These are phyloP conservation scores for Solanum megistacrolobum DNA, from an alignment of 257 asterid species.

Conservation along the genomic window DNA sequence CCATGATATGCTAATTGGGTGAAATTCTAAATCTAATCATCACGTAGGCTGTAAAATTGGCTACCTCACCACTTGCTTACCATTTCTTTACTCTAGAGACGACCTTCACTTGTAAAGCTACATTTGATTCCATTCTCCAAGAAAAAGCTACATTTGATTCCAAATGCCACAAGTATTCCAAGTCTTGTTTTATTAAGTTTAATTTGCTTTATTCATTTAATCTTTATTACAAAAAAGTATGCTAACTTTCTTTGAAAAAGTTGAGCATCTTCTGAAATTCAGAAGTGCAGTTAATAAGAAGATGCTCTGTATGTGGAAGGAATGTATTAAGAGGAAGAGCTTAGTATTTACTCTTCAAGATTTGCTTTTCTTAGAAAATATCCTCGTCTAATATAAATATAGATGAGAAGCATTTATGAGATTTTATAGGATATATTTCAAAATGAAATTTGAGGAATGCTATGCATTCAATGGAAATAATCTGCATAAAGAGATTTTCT, in stretches of 20 bases:
- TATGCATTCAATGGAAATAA: neutral
- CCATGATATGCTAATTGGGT: neutral
- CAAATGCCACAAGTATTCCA: neutral
- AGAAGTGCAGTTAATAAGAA: neutral
- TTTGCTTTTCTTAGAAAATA: neutral
- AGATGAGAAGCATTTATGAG: neutral
- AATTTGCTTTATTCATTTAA: neutral
- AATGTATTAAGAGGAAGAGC: neutral
- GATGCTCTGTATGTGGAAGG: neutral
- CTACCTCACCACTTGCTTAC: neutral
- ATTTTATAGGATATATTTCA: neutral
- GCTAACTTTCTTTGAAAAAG: neutral
- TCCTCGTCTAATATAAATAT: neutral
- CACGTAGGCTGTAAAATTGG: neutral
- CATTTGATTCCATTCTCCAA: neutral
- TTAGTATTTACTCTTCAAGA: neutral
- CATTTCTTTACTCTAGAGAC: neutral
- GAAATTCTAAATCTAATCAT: neutral
- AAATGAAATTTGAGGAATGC: neutral
- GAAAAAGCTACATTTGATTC: neutral
- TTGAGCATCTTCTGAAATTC: neutral
- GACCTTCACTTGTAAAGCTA: neutral
- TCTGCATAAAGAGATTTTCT: neutral
- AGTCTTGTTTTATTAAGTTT: neutral
- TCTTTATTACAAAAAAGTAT: neutral